Percentiles rank a stretch among this genome's conserved stretches.
phyloP scores from a whole-genome alignment of 805 yeast species.

The Myxozyma mucilagina region DNA sequence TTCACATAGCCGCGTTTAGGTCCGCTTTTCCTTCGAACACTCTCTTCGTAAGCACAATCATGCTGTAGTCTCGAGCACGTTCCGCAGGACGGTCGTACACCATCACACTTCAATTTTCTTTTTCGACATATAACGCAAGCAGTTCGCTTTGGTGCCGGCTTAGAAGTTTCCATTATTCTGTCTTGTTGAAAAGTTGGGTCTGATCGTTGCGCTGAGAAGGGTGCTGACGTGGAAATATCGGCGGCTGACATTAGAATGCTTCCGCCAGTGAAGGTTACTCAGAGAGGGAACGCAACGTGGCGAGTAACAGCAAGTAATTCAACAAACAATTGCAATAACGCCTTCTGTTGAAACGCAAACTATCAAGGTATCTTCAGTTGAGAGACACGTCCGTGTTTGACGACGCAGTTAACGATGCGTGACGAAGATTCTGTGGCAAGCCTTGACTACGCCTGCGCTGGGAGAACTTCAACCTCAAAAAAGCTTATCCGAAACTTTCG shows the following conservation, averaged over 20 bases:
- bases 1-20: constrained; percentile 41
- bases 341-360: too few species aligned
- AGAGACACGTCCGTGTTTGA: too few species aligned
- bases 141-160: constrained; percentile 8
- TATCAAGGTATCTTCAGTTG: too few species aligned
- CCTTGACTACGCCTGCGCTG: too few species aligned
- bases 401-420: too few species aligned
- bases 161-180: not conserved
- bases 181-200: not conserved
- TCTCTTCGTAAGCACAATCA: constrained; percentile 38
- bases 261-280: not conserved
- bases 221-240: constrained; percentile 4
- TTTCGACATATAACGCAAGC: constrained; percentile 41
- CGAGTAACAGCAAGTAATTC: too few species aligned
- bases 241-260: constrained; percentile 2
- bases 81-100: constrained; percentile 39
- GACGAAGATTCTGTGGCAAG: too few species aligned
- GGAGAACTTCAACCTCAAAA: not conserved
- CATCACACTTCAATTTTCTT: constrained; percentile 42
- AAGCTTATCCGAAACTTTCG: not conserved
- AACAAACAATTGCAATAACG: too few species aligned
- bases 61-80: constrained; percentile 37
- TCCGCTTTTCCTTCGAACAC: constrained; percentile 37
- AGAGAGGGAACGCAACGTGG: not conserved
- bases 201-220: not conserved